Conservation (phyloP, 805 yeast species). For the Starmerella vaccinii region DNA sequence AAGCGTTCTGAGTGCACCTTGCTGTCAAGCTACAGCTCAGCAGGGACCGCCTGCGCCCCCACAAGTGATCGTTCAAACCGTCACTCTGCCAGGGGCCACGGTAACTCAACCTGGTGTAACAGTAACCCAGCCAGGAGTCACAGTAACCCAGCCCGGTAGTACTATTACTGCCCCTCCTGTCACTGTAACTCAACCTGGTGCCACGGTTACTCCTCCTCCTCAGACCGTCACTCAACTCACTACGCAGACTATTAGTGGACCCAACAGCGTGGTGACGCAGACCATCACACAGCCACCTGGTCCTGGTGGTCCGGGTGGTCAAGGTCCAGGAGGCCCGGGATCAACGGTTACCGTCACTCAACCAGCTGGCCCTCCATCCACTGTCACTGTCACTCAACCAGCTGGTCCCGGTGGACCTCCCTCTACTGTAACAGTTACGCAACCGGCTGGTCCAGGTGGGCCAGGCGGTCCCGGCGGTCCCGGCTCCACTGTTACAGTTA, state of each 20-base stretch:
- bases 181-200: slow-evolving; percentile 24
- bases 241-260: slow-evolving; percentile 5
- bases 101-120: slow-evolving; percentile 11
- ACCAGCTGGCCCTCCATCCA: background rate
- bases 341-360: slow-evolving; percentile 6
- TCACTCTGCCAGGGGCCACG: slow-evolving; percentile 7
- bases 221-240: slow-evolving; percentile 10
- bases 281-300: slow-evolving; percentile 5
- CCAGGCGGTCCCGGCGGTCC: background rate
- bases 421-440: background rate
- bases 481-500: slow-evolving; percentile 4
- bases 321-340: background rate
- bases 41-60: background rate
- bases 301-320: background rate
- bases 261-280: background rate
- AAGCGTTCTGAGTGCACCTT: slow-evolving; percentile 22
- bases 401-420: background rate
- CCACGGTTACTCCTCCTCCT: slow-evolving; percentile 20
- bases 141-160: slow-evolving; percentile 22
- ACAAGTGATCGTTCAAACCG: background rate
- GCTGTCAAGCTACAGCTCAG: slow-evolving; percentile 11
- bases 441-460: background rate
- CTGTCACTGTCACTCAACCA: background rate
- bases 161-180: slow-evolving; percentile 21
- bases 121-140: slow-evolving; percentile 19